Conservation (phyloP, 495 filamentous ascomycete species). For the Neurospora sp. region DNA sequence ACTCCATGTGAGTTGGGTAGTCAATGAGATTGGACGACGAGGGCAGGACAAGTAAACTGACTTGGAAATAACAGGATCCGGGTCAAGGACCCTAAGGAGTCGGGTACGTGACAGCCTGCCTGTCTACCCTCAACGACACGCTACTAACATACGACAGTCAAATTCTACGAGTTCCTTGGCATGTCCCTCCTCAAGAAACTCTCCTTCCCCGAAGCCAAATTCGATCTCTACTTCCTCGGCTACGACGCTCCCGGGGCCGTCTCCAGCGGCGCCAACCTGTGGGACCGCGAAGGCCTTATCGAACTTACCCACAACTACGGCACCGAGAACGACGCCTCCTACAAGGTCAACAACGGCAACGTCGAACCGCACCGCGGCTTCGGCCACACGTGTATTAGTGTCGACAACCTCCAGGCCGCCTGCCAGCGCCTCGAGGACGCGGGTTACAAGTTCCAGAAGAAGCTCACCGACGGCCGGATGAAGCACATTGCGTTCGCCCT, state of each 20-base stretch:
- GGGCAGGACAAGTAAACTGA: conserved; percentile 14
- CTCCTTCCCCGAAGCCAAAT: conserved; percentile 64
- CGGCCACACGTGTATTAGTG: conserved; percentile 78
- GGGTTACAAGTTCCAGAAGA: conserved; percentile 91
- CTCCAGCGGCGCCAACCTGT: conserved; percentile 53
- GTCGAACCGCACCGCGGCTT: conserved; percentile 78
- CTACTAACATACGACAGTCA: conserved; percentile 39
- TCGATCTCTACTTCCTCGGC: conserved; percentile 79
- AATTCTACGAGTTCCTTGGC: conserved; percentile 92
- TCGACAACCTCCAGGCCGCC: conserved; percentile 83
- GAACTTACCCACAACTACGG: conserved; percentile 98
- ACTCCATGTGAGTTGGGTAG: conserved; percentile 49
- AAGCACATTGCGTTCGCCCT: conserved; percentile 81
- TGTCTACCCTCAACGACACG: not conserved
- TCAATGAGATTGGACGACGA: conserved; percentile 1
- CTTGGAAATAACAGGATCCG: conserved; percentile 54
- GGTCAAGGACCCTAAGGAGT: conserved; percentile 87
- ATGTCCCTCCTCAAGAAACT: conserved; percentile 74
- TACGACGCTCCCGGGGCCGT: conserved; percentile 55
- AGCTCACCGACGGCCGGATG: conserved; percentile 80
- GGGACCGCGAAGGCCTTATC: conserved; percentile 78
- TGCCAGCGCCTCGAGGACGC: conserved; percentile 82
- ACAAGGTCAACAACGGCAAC: conserved; percentile 82
- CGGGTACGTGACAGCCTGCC: conserved; percentile 35
- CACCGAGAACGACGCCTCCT: conserved; percentile 77